Percentiles rank a stretch among this genome's conserved stretches.
Evolutionary conservation across 345 rosid genomes (phyloP).

Genomic region (Salix brachista): DNA sequence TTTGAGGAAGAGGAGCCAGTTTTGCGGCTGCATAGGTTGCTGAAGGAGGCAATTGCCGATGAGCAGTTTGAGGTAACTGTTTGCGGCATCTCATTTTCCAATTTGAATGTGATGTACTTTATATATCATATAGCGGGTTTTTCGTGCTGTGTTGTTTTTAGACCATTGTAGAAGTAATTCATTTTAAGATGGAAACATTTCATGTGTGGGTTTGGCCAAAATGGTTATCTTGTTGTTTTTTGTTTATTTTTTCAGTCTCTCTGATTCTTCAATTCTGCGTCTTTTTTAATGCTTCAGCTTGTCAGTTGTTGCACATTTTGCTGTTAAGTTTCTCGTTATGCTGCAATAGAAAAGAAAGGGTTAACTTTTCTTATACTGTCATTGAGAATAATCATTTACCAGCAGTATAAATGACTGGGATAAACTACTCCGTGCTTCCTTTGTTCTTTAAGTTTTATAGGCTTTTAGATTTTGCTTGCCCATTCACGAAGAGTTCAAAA

Average conservation of each 20-base stretch:
- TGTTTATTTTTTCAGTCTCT: neutral
- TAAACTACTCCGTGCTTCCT: neutral
- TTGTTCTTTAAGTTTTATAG: neutral
- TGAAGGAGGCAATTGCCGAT: conserved; percentile 47
- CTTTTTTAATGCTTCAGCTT: neutral
- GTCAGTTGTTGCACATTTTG: neutral
- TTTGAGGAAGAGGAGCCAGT: conserved; percentile 72
- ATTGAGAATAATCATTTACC: neutral
- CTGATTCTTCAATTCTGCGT: neutral
- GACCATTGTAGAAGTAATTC: neutral
- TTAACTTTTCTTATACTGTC: neutral
- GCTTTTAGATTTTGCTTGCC: neutral
- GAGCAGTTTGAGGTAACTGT: conserved; percentile 60
- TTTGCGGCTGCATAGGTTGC: conserved; percentile 45
- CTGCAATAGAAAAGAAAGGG: neutral
- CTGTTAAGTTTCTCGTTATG: neutral
- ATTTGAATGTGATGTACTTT: neutral
- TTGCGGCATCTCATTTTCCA: neutral
- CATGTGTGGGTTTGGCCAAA: neutral
- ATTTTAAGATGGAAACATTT: neutral
- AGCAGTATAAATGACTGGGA: neutral
- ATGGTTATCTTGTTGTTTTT: neutral
- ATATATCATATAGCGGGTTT: neutral
- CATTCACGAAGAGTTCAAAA: neutral
- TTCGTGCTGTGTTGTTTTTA: neutral